Evolutionary conservation across 805 yeast species (phyloP).

Genomic region (Jamesozyma rosinii): DNA sequence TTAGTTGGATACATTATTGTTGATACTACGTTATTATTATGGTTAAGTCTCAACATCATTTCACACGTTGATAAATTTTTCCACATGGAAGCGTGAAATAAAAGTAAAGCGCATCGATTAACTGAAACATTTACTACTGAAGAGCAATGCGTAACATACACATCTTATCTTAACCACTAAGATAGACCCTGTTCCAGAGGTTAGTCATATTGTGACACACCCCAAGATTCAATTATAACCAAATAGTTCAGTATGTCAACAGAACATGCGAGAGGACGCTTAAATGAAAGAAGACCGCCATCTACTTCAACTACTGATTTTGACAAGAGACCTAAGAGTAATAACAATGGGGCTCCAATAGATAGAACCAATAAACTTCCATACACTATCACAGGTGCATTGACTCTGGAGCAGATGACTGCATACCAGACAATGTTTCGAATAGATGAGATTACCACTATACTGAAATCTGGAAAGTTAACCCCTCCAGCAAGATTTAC

Average conservation of each 20-base stretch:
- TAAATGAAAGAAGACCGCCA: background rate
- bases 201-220: no score
- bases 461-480: slow-evolving; percentile 27
- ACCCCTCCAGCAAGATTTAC: slow-evolving; percentile 40
- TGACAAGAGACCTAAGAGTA: background rate
- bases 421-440: slow-evolving; percentile 62
- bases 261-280: slow-evolving; percentile 3
- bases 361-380: slow-evolving; percentile 26
- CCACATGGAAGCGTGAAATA: background rate
- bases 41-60: no score
- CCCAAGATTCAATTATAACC: background rate
- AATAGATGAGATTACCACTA: slow-evolving; percentile 68
- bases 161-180: no score
- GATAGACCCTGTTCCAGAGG: no score
- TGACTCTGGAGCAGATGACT: slow-evolving; percentile 72
- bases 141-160: background rate
- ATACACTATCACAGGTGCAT: slow-evolving; percentile 36
- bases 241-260: background rate
- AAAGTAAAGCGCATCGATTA: background rate
- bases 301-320: background rate
- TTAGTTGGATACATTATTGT: no score
- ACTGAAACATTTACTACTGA: background rate
- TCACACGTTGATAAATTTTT: background rate
- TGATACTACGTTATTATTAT: no score
- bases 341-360: background rate